These are phyloP conservation scores for Mycena vitilis DNA, from an alignment of 768 basidiomycete genomes.

Conservation along the genomic window DNA sequence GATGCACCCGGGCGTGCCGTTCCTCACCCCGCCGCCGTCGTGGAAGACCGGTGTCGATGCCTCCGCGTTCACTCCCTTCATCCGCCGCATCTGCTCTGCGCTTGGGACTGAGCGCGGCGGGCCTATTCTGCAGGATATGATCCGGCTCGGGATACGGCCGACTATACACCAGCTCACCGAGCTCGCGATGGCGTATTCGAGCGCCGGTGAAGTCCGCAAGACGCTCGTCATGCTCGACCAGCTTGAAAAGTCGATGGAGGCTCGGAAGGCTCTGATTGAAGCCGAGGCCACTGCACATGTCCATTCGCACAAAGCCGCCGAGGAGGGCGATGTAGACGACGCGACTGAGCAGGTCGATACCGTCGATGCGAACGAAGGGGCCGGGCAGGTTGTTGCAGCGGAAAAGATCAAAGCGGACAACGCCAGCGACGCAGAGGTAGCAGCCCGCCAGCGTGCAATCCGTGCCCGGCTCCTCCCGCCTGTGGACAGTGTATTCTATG, in stretches of 20 bases:
- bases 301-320: too few relatives aligned
- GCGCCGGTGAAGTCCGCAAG: conserved; percentile 46
- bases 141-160: conserved; percentile 56
- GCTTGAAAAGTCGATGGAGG: conserved; percentile 45
- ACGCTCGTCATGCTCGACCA: conserved; percentile 56
- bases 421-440: not conserved
- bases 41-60: conserved; percentile 45
- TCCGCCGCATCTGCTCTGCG: conserved; percentile 51
- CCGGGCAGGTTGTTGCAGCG: not conserved
- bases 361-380: too few relatives aligned
- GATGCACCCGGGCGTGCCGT: conserved; percentile 32
- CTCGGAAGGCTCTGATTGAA: not conserved
- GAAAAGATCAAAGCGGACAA: not conserved
- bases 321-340: too few relatives aligned
- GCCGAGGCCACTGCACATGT: too few relatives aligned
- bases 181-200: conserved; percentile 59
- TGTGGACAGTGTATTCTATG: conserved; percentile 33
- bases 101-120: conserved; percentile 48
- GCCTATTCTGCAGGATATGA: conserved; percentile 65
- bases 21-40: conserved; percentile 42
- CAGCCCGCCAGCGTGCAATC: not conserved
- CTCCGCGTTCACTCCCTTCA: conserved; percentile 65
- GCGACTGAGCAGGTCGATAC: too few relatives aligned
- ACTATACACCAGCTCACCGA: conserved; percentile 61
- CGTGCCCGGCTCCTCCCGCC: conserved; percentile 11